Conservation (phyloP, 257 asterid species). For the Capsicum pubescens region DNA sequence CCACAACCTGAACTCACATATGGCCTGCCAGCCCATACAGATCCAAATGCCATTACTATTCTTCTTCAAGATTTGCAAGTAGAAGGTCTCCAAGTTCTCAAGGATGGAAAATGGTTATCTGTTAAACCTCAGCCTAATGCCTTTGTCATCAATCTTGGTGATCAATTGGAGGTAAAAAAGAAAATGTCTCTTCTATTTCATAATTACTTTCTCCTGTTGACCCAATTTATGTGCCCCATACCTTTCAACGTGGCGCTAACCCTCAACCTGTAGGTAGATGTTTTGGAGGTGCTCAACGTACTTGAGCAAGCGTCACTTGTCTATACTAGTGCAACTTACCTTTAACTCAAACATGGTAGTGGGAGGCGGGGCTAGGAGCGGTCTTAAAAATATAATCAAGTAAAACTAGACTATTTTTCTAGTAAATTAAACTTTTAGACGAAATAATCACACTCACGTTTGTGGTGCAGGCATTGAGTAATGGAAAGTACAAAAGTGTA, state of each 20-base stretch:
- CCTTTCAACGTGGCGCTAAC: not conserved
- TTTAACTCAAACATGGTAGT: not conserved
- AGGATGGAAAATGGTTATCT: constrained; percentile 80
- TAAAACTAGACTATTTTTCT: not conserved
- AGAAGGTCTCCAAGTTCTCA: constrained; percentile 78
- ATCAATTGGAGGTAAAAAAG: constrained; percentile 74
- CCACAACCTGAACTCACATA: constrained; percentile 84
- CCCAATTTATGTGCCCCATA: too few species aligned
- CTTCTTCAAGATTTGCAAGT: constrained; percentile 86
- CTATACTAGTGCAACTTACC: not conserved
- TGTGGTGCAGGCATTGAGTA: constrained; percentile 66
- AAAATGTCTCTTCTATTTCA: not conserved
- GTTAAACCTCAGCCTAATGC: constrained; percentile 74
- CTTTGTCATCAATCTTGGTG: constrained; percentile 83
- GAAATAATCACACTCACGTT: not conserved
- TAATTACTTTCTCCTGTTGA: not conserved
- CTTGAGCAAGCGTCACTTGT: too few species aligned
- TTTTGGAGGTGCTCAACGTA: not conserved
- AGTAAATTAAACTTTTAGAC: not conserved
- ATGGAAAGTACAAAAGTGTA: constrained; percentile 81
- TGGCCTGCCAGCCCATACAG: constrained; percentile 89
- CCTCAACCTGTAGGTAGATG: not conserved
- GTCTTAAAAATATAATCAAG: not conserved
- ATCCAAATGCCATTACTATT: constrained; percentile 84
- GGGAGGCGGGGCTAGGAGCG: not conserved